Evolutionary conservation across 441 rosid species (phyloP).

Genomic region (Aleurites moluccanus): DNA sequence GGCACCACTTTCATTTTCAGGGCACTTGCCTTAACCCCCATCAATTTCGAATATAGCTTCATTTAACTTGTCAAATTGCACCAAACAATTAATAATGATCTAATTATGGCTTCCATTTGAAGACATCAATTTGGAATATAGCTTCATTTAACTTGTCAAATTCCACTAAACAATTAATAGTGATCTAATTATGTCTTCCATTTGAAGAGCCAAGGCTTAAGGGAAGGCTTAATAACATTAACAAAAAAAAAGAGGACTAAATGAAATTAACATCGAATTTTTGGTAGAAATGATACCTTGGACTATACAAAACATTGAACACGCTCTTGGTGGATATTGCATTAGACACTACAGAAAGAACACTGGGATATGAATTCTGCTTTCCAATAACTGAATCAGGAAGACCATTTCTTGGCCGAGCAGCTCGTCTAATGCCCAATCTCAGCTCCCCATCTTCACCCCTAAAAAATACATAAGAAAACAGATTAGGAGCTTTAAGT

Average conservation of each 20-base stretch:
- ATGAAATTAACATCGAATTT: not conserved
- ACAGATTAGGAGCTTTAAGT: conserved; percentile 2
- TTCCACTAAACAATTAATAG: not conserved
- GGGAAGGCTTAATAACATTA: not conserved
- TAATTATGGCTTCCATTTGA: not conserved
- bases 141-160: not conserved
- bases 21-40: not conserved
- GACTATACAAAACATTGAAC: conserved; percentile 82
- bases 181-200: not conserved
- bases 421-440: conserved; percentile 78
- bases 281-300: conserved; percentile 53
- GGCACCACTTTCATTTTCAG: not conserved
- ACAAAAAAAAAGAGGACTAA: not conserved
- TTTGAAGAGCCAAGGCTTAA: not conserved
- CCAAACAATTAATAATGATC: not conserved
- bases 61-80: conserved; percentile 1
- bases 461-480: conserved; percentile 38
- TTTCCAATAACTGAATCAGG: conserved; percentile 61
- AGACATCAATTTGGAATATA: not conserved
- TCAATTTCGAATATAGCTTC: not conserved
- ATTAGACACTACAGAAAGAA: conserved; percentile 64
- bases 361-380: conserved; percentile 49
- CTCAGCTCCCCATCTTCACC: conserved; percentile 83
- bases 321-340: conserved; percentile 65
- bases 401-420: conserved; percentile 68